These are phyloP conservation scores for Berkeleyomyces rouxiae DNA, from an alignment of 2,329 filamentous ascomycete species.

Conservation along the genomic window DNA sequence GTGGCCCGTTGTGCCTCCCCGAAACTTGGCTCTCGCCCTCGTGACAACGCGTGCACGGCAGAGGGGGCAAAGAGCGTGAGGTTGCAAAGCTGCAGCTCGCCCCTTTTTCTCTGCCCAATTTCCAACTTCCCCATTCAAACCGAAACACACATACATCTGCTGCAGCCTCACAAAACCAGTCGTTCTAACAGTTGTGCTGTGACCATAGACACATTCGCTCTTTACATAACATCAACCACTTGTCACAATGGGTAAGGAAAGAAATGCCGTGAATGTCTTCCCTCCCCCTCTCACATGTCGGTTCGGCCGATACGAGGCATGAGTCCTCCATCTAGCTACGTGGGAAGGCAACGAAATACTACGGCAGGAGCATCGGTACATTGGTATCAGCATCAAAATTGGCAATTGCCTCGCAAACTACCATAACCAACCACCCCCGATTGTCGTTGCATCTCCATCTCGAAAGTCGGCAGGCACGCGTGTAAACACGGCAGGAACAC, in stretches of 20 bases:
- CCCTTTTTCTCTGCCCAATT: conserved; percentile 10
- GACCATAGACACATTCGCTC: background rate
- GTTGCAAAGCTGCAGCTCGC: conserved; percentile 5
- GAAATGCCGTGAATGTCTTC: background rate
- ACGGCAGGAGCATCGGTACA: background rate
- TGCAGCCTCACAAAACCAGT: background rate
- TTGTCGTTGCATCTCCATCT: no score
- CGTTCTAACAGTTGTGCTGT: background rate
- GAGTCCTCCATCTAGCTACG: background rate
- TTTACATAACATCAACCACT: background rate
- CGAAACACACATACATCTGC: background rate
- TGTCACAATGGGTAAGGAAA: background rate
- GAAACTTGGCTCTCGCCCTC: background rate
- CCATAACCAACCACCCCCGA: background rate
- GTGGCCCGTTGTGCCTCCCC: background rate
- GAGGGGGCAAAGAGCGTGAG: background rate
- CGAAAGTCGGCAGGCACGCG: background rate
- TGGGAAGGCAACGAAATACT: background rate
- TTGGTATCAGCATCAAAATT: background rate
- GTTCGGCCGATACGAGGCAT: background rate
- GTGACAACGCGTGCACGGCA: background rate
- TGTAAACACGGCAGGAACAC: background rate
- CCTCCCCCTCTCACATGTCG: background rate
- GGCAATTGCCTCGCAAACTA: conserved; percentile 1
- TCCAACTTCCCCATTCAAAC: background rate